Evolutionary conservation across 805 yeast species (phyloP), one percentile per base, ranked within the genome.

Genomic region (Yamadazyma philogaea): DNA sequence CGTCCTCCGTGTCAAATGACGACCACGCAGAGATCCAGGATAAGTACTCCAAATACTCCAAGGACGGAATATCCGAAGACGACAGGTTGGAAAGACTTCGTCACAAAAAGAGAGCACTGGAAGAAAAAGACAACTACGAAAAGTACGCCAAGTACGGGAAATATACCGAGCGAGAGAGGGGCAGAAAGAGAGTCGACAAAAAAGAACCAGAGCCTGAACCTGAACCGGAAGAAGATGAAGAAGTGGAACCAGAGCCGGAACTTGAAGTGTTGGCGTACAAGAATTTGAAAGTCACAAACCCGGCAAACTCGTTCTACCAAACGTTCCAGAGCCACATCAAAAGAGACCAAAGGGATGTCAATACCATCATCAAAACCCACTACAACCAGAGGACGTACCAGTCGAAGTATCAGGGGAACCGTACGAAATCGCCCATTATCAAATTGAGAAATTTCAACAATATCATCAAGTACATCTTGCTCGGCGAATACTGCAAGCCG

Each of bases 371-470:
- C 24, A 73, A 89, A 49, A 72, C 77, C 37, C 96, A 88, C 63
- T 93, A 93, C 61, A 93, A 93, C 62, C 84, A 85, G 50, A 76
- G 95, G 54, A 83, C 96, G 0, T 77, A 78, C 49, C 78, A 79
- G 45, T 75, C 91, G 1, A 81, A 81, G 48, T 66, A 64, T 20
- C 77, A 75, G 42, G 74, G 73, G 1, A 73, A 75, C 35, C 75
- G 99, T 51, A 72, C 81, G 15, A 68, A 78, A 27, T 88, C 97
- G 0, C 90, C 93, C 8, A 91, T 93, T 57, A 82, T 84, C 64
- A 85, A 86, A 54, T 70, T 93, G 48, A 75, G 97, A 47, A 83
- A 85, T 52, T 93, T 89, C 75, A 93, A 93, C 63, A 93, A 93
- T 60, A 86, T 90, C 46, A 84, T 93, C 55, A 93, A 93, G 58